Conservation (phyloP, 805 yeast genomes). For the Metschnikowia cerradonensis region DNA sequence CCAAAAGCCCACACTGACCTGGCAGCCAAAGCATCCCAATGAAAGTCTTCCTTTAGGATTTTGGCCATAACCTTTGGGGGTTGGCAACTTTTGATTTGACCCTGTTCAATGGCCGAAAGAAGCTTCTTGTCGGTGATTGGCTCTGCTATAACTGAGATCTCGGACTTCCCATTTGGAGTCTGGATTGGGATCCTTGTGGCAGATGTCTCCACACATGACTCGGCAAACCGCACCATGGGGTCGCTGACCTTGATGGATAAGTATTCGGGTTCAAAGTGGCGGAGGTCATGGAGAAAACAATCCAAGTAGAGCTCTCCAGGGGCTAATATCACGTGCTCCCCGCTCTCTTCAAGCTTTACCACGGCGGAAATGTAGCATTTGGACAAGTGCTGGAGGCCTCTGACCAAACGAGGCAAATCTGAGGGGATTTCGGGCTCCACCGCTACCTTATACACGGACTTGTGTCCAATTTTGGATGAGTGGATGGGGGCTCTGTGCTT, state of each 20-base stretch:
- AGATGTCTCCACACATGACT: constrained; percentile 65
- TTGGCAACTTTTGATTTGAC: constrained; percentile 34
- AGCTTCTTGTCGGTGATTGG: constrained; percentile 55
- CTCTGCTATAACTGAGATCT: constrained; percentile 70
- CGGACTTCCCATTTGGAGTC: constrained; percentile 51
- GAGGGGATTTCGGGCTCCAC: constrained; percentile 78
- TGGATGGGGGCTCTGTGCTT: constrained; percentile 22
- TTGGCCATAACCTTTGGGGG: constrained; percentile 48
- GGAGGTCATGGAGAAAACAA: constrained; percentile 71
- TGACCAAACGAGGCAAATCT: constrained; percentile 68
- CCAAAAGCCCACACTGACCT: constrained; percentile 80
- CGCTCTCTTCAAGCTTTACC: constrained; percentile 80
- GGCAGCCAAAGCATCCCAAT: constrained; percentile 82
- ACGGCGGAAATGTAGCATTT: constrained; percentile 63
- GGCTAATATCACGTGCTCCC: constrained; percentile 77
- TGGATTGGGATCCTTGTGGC: constrained; percentile 59
- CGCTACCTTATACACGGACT: constrained; percentile 73
- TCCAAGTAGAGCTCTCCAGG: constrained; percentile 89
- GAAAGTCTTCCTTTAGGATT: constrained; percentile 51
- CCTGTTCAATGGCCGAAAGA: constrained; percentile 52
- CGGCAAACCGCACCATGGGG: constrained; percentile 76
- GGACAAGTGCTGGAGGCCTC: constrained; percentile 61
- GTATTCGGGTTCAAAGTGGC: constrained; percentile 53
- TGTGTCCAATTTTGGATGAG: constrained; percentile 41
- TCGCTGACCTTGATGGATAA: constrained; percentile 79